Evolutionary conservation across 2,329 filamentous ascomycete genomes (phyloP).

Genomic region (Fusarium fracticaudum): DNA sequence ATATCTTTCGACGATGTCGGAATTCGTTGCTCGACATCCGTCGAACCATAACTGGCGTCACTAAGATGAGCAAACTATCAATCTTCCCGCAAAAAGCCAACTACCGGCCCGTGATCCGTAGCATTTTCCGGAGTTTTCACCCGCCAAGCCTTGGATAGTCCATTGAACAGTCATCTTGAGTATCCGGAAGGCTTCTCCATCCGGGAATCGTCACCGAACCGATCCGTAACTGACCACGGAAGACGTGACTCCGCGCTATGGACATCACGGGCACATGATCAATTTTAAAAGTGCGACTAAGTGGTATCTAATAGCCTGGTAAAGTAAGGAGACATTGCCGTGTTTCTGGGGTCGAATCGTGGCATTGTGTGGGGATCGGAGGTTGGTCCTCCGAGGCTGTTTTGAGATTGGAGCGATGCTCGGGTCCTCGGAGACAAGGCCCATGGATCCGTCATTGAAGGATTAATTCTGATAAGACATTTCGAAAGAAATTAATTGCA

Average conservation of each 20-base stretch:
- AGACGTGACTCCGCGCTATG: constrained; percentile 1
- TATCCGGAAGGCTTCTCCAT: constrained; percentile 2
- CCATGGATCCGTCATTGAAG: constrained; percentile 15
- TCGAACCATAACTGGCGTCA: neutral
- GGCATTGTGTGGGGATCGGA: constrained; percentile 23
- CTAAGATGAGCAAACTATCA: neutral
- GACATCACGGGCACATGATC: constrained; percentile 7
- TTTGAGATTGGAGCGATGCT: neutral
- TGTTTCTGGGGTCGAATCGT: neutral
- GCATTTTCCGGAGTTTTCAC: accelerated
- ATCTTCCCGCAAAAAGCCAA: neutral
- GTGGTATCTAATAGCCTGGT: neutral
- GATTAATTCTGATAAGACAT: neutral
- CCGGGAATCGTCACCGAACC: neutral
- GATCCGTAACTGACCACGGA: constrained; percentile 19
- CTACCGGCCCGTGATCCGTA: constrained; percentile 12
- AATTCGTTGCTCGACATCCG: neutral
- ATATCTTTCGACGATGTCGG: neutral
- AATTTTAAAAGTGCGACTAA: neutral
- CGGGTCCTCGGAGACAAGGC: constrained; percentile 12
- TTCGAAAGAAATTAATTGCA: neutral
- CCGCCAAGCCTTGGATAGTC: neutral
- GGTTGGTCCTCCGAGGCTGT: constrained; percentile 14
- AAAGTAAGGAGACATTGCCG: neutral
- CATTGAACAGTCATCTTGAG: neutral